Evolutionary conservation across 2,329 filamentous ascomycete genomes (phyloP).

Genomic region (Conoideocrella luteorostrata): DNA sequence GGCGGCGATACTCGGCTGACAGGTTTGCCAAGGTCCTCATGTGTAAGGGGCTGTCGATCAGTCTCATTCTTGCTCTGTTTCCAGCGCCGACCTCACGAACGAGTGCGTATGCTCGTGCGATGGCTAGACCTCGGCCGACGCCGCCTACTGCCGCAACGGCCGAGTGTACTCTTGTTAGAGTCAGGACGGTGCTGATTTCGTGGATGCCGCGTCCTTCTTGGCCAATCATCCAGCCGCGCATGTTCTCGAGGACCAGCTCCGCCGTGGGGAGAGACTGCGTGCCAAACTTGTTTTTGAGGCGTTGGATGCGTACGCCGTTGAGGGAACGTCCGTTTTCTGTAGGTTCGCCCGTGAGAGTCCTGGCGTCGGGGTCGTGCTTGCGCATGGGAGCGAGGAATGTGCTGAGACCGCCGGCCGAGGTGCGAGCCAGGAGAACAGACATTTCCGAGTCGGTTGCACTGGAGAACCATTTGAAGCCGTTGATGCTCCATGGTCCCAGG

Average conservation of each 20-base stretch:
- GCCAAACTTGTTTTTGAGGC: conserved; percentile 67
- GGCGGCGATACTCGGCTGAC: conserved; percentile 48
- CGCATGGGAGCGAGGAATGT: conserved; percentile 61
- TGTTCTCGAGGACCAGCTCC: conserved; percentile 59
- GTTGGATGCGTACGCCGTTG: conserved; percentile 62
- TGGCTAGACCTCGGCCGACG: conserved; percentile 48
- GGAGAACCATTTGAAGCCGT: conserved; percentile 58
- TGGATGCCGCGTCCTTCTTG: conserved; percentile 59
- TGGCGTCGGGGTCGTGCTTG: conserved; percentile 29
- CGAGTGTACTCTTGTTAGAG: conserved; percentile 57
- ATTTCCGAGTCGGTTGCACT: conserved; percentile 33
- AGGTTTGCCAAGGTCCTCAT: conserved; percentile 51
- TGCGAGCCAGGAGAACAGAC: conserved; percentile 57
- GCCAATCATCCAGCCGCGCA: conserved; percentile 61
- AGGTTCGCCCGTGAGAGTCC: conserved; percentile 20
- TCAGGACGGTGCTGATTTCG: conserved; percentile 63
- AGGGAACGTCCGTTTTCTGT: conserved; percentile 34
- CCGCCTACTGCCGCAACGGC: conserved; percentile 46
- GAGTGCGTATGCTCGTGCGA: conserved; percentile 51
- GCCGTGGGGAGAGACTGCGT: conserved; percentile 65
- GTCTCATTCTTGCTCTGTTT: conserved; percentile 35
- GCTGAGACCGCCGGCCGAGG: conserved; percentile 40
- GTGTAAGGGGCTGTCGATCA: conserved; percentile 49
- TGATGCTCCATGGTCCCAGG: conserved; percentile 53
- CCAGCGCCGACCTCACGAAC: conserved; percentile 47